phyloP scores from a whole-genome alignment of 2,329 filamentous ascomycete genomes.

The Fusarium torulosum region DNA sequence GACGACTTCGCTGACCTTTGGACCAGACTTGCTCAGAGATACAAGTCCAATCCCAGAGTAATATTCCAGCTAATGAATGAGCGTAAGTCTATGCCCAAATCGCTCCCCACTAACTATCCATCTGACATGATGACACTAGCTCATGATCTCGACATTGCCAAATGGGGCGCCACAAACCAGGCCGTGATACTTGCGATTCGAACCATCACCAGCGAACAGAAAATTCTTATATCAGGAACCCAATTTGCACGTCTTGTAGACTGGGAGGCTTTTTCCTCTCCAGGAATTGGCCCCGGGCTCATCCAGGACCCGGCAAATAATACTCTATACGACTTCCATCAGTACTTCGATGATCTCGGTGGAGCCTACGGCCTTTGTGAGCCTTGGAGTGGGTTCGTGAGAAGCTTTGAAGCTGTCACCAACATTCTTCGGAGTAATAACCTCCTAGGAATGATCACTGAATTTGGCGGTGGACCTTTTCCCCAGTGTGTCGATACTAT shows the following conservation, averaged over 20 bases:
- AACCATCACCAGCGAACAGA: background rate
- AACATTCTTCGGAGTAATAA: background rate
- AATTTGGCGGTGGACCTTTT: background rate
- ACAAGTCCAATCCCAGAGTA: background rate
- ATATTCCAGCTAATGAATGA: slow-evolving; percentile 11
- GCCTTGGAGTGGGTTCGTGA: background rate
- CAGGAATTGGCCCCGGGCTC: background rate
- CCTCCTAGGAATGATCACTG: background rate
- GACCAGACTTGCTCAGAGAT: background rate
- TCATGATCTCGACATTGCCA: background rate
- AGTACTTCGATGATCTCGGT: background rate
- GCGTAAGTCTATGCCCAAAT: background rate
- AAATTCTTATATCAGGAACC: background rate
- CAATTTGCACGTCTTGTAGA: slow-evolving; percentile 1
- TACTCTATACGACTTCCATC: slow-evolving; percentile 8
- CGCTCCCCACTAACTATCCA: background rate
- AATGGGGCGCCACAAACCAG: background rate
- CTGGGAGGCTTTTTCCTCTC: background rate
- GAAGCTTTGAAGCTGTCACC: background rate
- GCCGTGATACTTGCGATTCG: background rate
- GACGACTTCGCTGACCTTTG: slow-evolving; percentile 5
- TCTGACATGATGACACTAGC: background rate
- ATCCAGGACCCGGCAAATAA: slow-evolving; percentile 6
- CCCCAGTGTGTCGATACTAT: background rate
- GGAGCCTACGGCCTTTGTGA: slow-evolving; percentile 4